Base-by-base conservation (phyloP, 768 basidiomycete genomes). In the Boletus vinaceobasis region DNA sequence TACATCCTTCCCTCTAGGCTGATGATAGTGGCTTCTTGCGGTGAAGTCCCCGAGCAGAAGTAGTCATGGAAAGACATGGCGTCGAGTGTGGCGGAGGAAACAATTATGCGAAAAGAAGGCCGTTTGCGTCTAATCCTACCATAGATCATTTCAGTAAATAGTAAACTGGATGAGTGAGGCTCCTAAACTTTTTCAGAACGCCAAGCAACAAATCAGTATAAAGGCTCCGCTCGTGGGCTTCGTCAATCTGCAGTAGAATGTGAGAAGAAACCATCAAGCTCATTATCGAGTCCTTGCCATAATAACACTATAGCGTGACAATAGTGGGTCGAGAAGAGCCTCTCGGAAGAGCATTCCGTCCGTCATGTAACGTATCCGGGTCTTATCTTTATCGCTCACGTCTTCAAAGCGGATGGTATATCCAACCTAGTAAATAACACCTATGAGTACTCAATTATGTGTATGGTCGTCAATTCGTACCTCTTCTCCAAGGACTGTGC, bases 281-380 rank as follows among this genome's bases (percentile, higher is more conserved):
- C 17, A 14, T 31, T n/a, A 33, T 53, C 26, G 17, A 42, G 5
- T 54, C 69, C 78, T 45, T 60, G 88, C 93, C 94, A 99, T 98
- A 57, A 98, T 88, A 10, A 94, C 93, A 64, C 93, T 96, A 65
- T 95, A 98, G 26, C 87, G 85, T 67, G 88, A 92, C 48, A 99
- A 78, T 29, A 98, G 71, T 17, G 97, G 97, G 66, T 99, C 96
- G 36, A 94, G 76, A 63, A 98, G 80, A 23, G 88, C 87, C 73
- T 98, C 95, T 55, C 95, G 84, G 69, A 98, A 98, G 36, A 99
- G 84, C 86, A 98, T 95, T 43, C 97, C 97, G 69, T 99, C 97
- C 32, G 97, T 99, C 83, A 98, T 82, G 71, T 98, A 99, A 39
- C 93, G 80, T 69, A 99, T 91, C 27, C 91, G 81, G 2, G 97